Percentiles rank a stretch among this genome's conserved stretches.
phyloP scores from a whole-genome alignment of 2,329 filamentous ascomycete species.

The Pestalotiopsis sp. region DNA sequence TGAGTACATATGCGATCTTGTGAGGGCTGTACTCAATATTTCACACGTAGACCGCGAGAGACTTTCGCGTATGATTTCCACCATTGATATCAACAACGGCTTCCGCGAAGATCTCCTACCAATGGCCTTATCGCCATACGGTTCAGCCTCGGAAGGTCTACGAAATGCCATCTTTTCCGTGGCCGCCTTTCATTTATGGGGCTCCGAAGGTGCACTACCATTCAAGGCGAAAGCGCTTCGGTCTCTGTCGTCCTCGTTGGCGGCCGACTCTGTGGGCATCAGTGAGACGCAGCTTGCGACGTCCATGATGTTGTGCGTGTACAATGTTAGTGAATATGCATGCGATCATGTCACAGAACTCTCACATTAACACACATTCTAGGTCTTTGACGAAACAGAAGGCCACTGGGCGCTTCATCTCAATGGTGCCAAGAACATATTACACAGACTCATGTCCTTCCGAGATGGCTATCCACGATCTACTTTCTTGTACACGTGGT shows the following conservation, averaged over 20 bases:
- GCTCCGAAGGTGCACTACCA: conserved; percentile 38
- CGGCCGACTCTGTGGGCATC: conserved; percentile 26
- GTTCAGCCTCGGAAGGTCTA: conserved; percentile 37
- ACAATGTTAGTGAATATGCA: conserved; percentile 38
- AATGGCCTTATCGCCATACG: conserved; percentile 41
- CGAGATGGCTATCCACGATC: conserved; percentile 30
- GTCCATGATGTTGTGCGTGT: conserved; percentile 53
- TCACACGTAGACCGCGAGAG: conserved; percentile 36
- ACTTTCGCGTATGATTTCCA: conserved; percentile 48
- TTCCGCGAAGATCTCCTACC: conserved; percentile 47
- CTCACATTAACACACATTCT: conserved; percentile 14
- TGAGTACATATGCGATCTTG: neutral
- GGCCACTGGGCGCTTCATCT: conserved; percentile 48
- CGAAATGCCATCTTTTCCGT: conserved; percentile 47
- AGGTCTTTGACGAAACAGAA: conserved; percentile 51
- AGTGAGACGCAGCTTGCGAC: conserved; percentile 44
- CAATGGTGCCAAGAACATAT: conserved; percentile 41
- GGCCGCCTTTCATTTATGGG: conserved; percentile 42
- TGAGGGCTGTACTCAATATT: neutral
- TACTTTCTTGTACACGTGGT: conserved; percentile 46
- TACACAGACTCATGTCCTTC: conserved; percentile 27
- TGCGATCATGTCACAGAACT: neutral
- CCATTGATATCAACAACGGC: conserved; percentile 46
- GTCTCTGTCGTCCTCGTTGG: conserved; percentile 39
- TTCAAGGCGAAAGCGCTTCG: conserved; percentile 44